Percentiles rank a stretch among this genome's conserved stretches.
phyloP scores from a whole-genome alignment of 768 basidiomycete genomes.

The Rubroboletus pulcherrimus region DNA sequence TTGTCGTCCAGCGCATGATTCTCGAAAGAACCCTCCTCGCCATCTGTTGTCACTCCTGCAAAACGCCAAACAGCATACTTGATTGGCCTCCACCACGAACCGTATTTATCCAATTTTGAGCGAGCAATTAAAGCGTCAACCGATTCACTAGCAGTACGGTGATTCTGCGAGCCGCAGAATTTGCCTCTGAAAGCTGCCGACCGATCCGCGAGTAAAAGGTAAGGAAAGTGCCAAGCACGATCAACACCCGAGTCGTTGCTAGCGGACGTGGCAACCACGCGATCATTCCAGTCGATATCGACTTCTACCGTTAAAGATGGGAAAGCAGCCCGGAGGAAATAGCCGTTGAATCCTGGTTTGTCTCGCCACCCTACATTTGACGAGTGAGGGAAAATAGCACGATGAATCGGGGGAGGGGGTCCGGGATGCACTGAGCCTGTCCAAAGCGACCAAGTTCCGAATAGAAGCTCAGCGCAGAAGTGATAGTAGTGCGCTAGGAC shows the following conservation, averaged over 20 bases:
- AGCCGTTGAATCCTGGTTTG: conserved; percentile 69
- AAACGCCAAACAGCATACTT: conserved; percentile 63
- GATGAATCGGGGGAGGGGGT: conserved; percentile 54
- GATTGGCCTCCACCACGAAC: conserved; percentile 80
- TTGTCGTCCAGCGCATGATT: background rate
- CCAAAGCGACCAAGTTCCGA: conserved; percentile 77
- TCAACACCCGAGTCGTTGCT: conserved; percentile 21
- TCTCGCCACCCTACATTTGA: conserved; percentile 69
- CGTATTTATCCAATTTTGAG: conserved; percentile 32
- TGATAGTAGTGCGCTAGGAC: conserved; percentile 87
- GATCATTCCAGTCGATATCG: conserved; percentile 68
- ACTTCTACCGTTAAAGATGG: conserved; percentile 68
- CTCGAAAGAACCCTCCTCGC: conserved; percentile 31
- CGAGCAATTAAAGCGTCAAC: conserved; percentile 46
- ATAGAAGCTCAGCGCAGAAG: conserved; percentile 75
- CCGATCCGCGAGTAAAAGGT: conserved; percentile 67
- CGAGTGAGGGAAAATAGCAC: conserved; percentile 69
- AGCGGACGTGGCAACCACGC: conserved; percentile 34
- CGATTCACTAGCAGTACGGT: conserved; percentile 71
- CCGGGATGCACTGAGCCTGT: conserved; percentile 41
- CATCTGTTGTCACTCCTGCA: conserved; percentile 43
- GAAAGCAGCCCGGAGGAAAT: conserved; percentile 70
- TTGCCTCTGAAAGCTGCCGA: conserved; percentile 70
- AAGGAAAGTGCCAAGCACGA: conserved; percentile 69
- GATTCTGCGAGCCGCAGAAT: conserved; percentile 59